Evolutionary conservation across 805 yeast species (phyloP), one percentile per base, ranked within the genome.

Genomic region (Komagataella pastoris): DNA sequence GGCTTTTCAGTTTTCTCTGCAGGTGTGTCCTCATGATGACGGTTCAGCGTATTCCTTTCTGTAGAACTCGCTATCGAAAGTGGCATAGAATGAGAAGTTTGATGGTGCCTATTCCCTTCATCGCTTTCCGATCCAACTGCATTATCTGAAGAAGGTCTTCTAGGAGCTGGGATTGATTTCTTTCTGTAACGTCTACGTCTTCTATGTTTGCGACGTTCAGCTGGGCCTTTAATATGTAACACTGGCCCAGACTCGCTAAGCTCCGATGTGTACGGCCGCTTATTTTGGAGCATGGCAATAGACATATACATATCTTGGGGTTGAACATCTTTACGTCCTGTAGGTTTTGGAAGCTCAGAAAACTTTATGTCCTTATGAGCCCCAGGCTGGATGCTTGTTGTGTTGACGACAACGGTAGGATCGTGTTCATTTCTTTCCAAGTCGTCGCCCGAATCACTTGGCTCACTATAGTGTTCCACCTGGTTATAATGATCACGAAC

Each of bases 291-390:
- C 83, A 89, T 81, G 46, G 88, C 81, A 57, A 89, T 84, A 3
- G 96, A 88, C 70, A 83, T 74, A 62, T 74, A 83, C 80, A 89
- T 83, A 61, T 90, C 97, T 49, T 84, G 78, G 1, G 97, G 96
- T 40, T 84, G 82, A 10, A 86, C 69, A 19, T 81, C 77, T n/a
- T 66, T 69, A 54, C 58, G 54, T 48, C 61, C 61, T 54, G 71
- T 71, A 7, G 68, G 69, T 45, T 69, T 79, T 0, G 88, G 87
- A 23, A 83, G 67, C 49, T 66, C 67, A 2, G 79, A 89, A 61
- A 84, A 84, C 51, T 72, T 70, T 57, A 84, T 81, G 40, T 74
- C 75, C 46, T 55, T 54, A 5, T 45, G 47, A 17, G 12, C 46
- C n/a, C 21, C 46, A 14, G 40, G 51, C 19, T 24, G 48, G 3